phyloP scores from a whole-genome alignment of 2,329 filamentous ascomycete species.

The Mycosphaerella sp. region DNA sequence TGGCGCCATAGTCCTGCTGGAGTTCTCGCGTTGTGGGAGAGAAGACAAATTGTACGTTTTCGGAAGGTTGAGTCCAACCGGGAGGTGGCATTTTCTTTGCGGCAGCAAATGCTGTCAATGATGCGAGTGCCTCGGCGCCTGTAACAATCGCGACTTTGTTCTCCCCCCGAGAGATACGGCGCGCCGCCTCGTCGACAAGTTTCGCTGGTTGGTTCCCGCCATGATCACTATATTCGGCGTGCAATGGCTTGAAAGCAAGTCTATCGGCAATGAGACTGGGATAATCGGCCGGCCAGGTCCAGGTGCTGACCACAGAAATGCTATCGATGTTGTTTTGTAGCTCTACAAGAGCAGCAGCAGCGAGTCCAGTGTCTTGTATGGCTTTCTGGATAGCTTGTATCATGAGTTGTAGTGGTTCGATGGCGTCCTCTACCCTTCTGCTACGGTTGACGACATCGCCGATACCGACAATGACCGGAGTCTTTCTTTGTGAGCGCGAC shows the following conservation, averaged over 20 bases:
- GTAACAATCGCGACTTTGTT: conserved; percentile 54
- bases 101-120: conserved; percentile 49
- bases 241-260: conserved; percentile 45
- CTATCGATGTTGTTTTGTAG: conserved; percentile 50
- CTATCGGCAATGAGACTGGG: conserved; percentile 49
- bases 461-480: conserved; percentile 57
- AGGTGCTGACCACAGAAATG: conserved; percentile 55
- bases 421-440: conserved; percentile 45
- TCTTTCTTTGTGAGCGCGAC: conserved; percentile 18
- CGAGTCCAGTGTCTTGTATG: conserved; percentile 45
- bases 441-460: conserved; percentile 57
- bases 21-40: conserved; percentile 46
- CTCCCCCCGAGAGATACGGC: conserved; percentile 50
- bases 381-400: conserved; percentile 50
- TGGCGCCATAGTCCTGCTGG: conserved; percentile 48
- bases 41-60: conserved; percentile 46
- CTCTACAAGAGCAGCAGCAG: conserved; percentile 22
- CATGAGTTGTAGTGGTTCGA: conserved; percentile 57
- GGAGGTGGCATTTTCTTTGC: conserved; percentile 52
- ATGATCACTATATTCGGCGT: conserved; percentile 51
- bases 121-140: conserved; percentile 61
- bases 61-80: conserved; percentile 51
- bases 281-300: conserved; percentile 61
- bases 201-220: conserved; percentile 59
- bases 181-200: conserved; percentile 58